phyloP scores from a whole-genome alignment of 2,329 filamentous ascomycete genomes.

The Neonectria sp. region DNA sequence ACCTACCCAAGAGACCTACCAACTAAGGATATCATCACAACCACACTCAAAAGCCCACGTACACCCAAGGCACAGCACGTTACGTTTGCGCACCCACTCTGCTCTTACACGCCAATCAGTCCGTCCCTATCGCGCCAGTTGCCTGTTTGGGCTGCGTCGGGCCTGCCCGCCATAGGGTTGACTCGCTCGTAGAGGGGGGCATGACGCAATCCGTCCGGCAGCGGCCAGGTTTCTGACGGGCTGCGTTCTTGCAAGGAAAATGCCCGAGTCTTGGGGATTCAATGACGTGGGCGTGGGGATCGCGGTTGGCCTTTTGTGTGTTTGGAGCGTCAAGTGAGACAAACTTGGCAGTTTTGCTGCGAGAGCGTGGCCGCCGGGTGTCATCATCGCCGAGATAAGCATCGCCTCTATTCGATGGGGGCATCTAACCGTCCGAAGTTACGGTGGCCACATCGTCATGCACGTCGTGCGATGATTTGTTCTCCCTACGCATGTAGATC shows the following conservation, averaged over 20 bases:
- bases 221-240: slow-evolving; percentile 20
- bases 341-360: background rate
- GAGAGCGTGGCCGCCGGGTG: background rate
- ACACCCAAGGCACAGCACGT: slow-evolving; percentile 1
- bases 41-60: slow-evolving; percentile 5
- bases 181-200: background rate
- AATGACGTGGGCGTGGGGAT: slow-evolving; percentile 23
- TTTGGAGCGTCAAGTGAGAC: background rate
- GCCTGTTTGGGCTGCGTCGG: slow-evolving; percentile 20
- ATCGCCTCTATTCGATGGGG: background rate
- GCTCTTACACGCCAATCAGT: slow-evolving; percentile 2
- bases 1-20: slow-evolving; percentile 22
- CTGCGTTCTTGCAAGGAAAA: slow-evolving; percentile 18
- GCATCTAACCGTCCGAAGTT: background rate
- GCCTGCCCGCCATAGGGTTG: slow-evolving; percentile 23
- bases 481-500: background rate
- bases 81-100: slow-evolving; percentile 27
- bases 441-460: background rate
- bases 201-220: slow-evolving; percentile 26
- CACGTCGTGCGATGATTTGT: too few species aligned
- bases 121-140: slow-evolving; percentile 13
- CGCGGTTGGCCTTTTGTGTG: background rate
- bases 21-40: slow-evolving; percentile 18
- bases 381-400: background rate
- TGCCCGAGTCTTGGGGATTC: slow-evolving; percentile 7